Conservation (phyloP, 1,139 yeast species). For the Eremothecium coryli region DNA sequence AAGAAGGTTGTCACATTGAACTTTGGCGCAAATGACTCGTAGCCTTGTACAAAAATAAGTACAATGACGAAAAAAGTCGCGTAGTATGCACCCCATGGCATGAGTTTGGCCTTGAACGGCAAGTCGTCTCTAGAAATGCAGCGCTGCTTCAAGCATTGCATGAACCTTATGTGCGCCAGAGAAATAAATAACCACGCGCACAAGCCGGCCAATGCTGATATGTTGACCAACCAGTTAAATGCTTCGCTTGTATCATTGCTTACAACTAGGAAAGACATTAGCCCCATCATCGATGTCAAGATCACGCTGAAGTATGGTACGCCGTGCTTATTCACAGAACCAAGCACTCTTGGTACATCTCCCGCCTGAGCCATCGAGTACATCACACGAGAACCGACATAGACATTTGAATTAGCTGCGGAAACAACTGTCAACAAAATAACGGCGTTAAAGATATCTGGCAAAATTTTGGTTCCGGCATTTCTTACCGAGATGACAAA, state of each 20-base stretch:
- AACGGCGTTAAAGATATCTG: constrained; percentile 69
- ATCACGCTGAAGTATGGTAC: constrained; percentile 57
- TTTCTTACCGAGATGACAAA: constrained; percentile 57
- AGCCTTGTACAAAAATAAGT: constrained; percentile 59
- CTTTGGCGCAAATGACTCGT: constrained; percentile 42
- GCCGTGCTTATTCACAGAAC: constrained; percentile 48
- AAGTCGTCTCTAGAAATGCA: constrained; percentile 55
- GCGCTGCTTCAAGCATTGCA: constrained; percentile 47
- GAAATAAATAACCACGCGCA: constrained; percentile 66
- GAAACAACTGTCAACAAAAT: constrained; percentile 60
- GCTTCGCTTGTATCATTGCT: constrained; percentile 55
- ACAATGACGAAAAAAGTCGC: constrained; percentile 42
- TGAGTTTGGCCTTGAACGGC: constrained; percentile 56
- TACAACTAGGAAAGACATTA: constrained; percentile 60
- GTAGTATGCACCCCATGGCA: constrained; percentile 58
- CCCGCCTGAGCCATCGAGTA: constrained; percentile 60
- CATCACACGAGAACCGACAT: constrained; percentile 67
- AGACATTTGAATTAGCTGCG: constrained; percentile 74
- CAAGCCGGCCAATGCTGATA: constrained; percentile 68
- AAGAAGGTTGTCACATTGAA: constrained; percentile 45
- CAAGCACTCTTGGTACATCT: constrained; percentile 55
- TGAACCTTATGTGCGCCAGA: constrained; percentile 55
- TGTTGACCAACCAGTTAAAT: constrained; percentile 78
- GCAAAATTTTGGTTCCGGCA: constrained; percentile 62
- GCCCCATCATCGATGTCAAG: constrained; percentile 51